Evolutionary conservation across 169 alveolate genomes (phyloP), one percentile per base, ranked within the genome.

Genomic region (Sarcocystis neurona): DNA sequence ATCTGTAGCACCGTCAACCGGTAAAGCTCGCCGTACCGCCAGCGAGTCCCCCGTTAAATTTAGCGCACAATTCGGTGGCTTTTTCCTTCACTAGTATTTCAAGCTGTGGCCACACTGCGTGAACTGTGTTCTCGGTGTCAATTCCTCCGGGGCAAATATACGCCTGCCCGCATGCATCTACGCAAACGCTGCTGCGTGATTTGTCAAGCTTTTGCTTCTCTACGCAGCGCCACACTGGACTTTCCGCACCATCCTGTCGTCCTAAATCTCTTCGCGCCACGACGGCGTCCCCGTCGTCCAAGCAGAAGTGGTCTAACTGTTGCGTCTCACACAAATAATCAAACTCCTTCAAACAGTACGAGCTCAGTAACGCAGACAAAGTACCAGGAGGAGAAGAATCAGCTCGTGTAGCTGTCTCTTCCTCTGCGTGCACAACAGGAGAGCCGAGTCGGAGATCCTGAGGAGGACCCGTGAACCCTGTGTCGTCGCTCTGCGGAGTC

Each of bases 181-280:
- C 79, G 79, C 79, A 68, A 23, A 68, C 15, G 79, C 79, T 68
- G 50, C 3, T 5, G 2, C 43, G 2, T 3, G 6, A 12, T 18
- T 6, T 10, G 53, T 68, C 53, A 43, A 68, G 3, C 50, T 30
- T 39, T 43, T 2, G 15, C 6, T 20, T 2, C 39, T 2, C 6
- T 23, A 68, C 27, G 46, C 79, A 68, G 5, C 79, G 4, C 79
- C 79, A 68, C 2, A 68, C 12, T 27, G 79, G 46, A 2, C 47
- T 47, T 20, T 3, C 53, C 2, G 10, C 2, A 23, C 46, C 79
- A 15, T 27, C 27, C 30, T 39, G 12, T 20, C n/a, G 50, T 20
- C 79, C 79, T 27, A 12, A 37, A 30, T 68, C 79, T 47, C 37
- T 68, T 10, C 79, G 79, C 30, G 79, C 79, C 39, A 68, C 79